Base-by-base conservation (phyloP, 2,329 filamentous ascomycete species). In the Corynespora cassiicola region DNA sequence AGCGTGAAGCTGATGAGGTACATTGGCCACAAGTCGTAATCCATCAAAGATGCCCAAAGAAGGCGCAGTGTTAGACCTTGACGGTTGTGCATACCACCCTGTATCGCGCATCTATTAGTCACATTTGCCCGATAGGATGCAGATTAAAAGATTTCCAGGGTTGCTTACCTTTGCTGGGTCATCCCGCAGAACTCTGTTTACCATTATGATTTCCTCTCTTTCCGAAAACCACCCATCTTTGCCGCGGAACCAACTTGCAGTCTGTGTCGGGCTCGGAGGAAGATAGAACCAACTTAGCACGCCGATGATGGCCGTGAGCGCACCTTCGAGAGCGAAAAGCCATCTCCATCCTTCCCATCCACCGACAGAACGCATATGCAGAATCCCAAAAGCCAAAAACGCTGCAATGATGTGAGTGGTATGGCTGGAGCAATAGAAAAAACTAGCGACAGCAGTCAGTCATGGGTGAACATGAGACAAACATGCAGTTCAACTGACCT, bases 181-280 rank as follows among this genome's bases (percentile, higher is more conserved):
- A 33, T 79, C 76, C 8, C 76, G 70, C 12, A 78, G 65, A 18
- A 83, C 70, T 33, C 74, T 74, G 58, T 85, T 87, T 16, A 84
- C 75, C 75, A 86, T 79, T 55, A 86, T 85, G 30, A 78, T 75
- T 50, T 86, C 82, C 53, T 87, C 80, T 3, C 73, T 73, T 53
- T 85, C 81, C 0, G 69, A 79, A 58, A 83, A 85, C 83, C 82
- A 84, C 7, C 83, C 82, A 31, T 77, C 76, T 33, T 47, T 79
- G 11, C 39, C 39, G 6, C 78, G 73, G 52, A 78, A 79, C 74
- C 75, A 78, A 23, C 28, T 29, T 9, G 31, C 32, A 10, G 43
- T 39, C 17, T 47, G 34, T 0, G 80, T 83, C 0, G 85, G 84
- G 0, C 81, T 61, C 1, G 66, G 50, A 2, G 65, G 65, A 37